Conservation (phyloP, 768 basidiomycete species). For the Pholiota microspora region DNA sequence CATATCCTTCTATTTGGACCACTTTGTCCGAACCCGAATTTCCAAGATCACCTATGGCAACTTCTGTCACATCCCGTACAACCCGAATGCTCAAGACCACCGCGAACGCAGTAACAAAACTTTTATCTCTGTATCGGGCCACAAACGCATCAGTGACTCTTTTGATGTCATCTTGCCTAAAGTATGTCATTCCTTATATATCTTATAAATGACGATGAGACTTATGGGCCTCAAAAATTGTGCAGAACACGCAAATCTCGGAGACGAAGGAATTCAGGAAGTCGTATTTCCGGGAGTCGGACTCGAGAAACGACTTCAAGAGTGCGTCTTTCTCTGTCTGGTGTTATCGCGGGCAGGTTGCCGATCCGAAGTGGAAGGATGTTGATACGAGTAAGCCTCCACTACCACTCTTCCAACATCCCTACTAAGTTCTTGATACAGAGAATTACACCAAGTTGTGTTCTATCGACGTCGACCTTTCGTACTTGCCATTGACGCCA, state of each 20-base stretch:
- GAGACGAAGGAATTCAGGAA: slow-evolving; percentile 44
- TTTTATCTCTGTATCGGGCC: slow-evolving; percentile 36
- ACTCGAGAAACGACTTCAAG: slow-evolving; percentile 11
- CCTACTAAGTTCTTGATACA: slow-evolving; percentile 6
- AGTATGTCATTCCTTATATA: slow-evolving; percentile 22
- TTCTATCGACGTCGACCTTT: slow-evolving; percentile 24
- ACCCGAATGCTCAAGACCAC: slow-evolving; percentile 39
- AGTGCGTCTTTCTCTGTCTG: slow-evolving; percentile 16
- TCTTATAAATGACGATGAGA: background rate
- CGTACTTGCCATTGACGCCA: slow-evolving; percentile 17
- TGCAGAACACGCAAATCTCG: slow-evolving; percentile 41
- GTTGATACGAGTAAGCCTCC: slow-evolving; percentile 23
- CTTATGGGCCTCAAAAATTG: background rate
- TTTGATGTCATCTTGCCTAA: slow-evolving; percentile 43
- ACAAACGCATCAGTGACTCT: slow-evolving; percentile 33
- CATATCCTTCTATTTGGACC: slow-evolving; percentile 41
- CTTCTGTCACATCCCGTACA: slow-evolving; percentile 33
- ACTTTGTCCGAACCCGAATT: slow-evolving; percentile 46
- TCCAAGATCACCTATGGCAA: slow-evolving; percentile 49
- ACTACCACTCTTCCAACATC: background rate
- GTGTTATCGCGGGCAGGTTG: slow-evolving; percentile 25
- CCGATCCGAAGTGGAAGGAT: slow-evolving; percentile 28
- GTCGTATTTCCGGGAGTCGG: slow-evolving; percentile 24
- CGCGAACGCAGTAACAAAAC: slow-evolving; percentile 26
- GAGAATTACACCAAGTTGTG: slow-evolving; percentile 28